Base-by-base conservation (phyloP, 441 rosid species). In the Corymbia citriodora region DNA sequence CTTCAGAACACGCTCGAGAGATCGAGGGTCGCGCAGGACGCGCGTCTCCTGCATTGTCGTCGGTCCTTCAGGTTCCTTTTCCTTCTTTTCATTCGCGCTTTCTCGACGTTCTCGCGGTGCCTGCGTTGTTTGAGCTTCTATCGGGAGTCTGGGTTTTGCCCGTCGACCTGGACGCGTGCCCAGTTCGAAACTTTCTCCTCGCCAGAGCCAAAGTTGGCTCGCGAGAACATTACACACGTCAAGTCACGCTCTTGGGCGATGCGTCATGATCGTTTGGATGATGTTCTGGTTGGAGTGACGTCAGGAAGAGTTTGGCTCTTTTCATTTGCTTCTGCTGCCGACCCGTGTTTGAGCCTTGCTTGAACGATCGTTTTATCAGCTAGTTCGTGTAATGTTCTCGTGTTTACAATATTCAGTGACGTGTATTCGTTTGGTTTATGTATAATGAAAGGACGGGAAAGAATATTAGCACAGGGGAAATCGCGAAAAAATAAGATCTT, bases 251-350 rank as follows among this genome's bases (percentile, higher is more conserved):
- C 65, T 59, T 13, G 65, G 14, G 65, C 65, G 15, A 59, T 59
- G 65, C 65, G n/a, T 59, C 7, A 29, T 2, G 65, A 25, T 59
- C 65, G 27, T 25, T 59, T 25, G 65, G 65, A 0, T 1, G 65
- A 0, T 0, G n/a, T 59, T 59, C 65, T 59, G 65, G 65, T 25
- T 59, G 25, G 25, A 59, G 52, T 12, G 29, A 45, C 79, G 18
- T 3, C 7, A 17, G n/a, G 45, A 74, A 40, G 85, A 48, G n/a
- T 25, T 7, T 31, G 79, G 79, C 45, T 18, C 45, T 68, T 68
- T 68, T 8, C 0, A 31, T 19, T 36, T 3, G 45, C 79, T 31
- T 16, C 74, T 0, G 45, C 40, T 0, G 45, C 21, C 40, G 23
- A 4, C 52, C n/a, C 85, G 52, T 8, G 52, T 45, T 12, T 25